Conservation (phyloP, 345 rosid species). For the Reutealis trisperma region DNA sequence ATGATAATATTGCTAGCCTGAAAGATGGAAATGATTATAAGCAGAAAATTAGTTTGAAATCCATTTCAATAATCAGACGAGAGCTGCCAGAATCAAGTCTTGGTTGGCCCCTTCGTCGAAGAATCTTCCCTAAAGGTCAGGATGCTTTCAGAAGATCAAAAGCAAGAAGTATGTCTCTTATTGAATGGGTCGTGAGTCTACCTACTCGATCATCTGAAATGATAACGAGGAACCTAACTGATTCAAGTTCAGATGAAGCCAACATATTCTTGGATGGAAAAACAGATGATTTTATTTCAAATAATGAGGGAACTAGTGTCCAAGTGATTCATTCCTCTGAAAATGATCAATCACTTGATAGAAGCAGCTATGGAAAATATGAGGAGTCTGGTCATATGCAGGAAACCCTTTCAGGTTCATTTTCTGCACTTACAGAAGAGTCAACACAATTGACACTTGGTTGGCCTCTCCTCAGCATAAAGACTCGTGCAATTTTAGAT, state of each 20-base stretch:
- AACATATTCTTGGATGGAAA: not conserved
- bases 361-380: not conserved
- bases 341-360: constrained; percentile 11
- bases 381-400: not conserved
- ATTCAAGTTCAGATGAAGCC: constrained; percentile 9
- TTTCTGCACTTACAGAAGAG: constrained; percentile 3
- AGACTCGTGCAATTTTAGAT: constrained; percentile 16
- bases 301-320: constrained; percentile 3
- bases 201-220: constrained; percentile 11
- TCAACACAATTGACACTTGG: constrained; percentile 28
- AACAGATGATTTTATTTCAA: not conserved
- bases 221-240: not conserved
- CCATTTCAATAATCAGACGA: constrained; percentile 36
- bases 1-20: not conserved
- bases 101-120: constrained; percentile 47
- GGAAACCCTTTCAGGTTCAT: constrained; percentile 13
- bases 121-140: constrained; percentile 4
- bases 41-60: constrained; percentile 13
- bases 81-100: constrained; percentile 36
- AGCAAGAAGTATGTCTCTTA: constrained; percentile 24
- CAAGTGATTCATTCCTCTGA: not conserved
- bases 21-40: not conserved
- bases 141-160: constrained; percentile 13
- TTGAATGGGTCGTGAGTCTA: constrained; percentile 14
- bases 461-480: constrained; percentile 45